Conservation (phyloP, 768 basidiomycete species). For the Hypholoma sublateritium region DNA sequence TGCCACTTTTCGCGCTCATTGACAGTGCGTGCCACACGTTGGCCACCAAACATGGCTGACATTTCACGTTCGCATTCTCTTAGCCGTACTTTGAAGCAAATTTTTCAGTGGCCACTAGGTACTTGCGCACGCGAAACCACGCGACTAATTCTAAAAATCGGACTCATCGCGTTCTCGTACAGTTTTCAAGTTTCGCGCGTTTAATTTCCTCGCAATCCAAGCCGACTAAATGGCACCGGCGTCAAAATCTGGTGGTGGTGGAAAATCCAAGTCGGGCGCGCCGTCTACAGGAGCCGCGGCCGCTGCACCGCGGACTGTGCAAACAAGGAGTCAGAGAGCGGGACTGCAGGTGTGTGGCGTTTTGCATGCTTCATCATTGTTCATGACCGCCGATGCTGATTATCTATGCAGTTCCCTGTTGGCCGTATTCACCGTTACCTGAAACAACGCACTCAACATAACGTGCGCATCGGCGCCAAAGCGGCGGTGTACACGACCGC, state of each 20-base stretch:
- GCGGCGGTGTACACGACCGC: constrained; percentile 97
- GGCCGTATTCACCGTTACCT: constrained; percentile 97
- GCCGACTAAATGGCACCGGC: constrained; percentile 41
- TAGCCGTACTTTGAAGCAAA: not conserved
- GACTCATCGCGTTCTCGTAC: not conserved
- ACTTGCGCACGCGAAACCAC: constrained; percentile 1
- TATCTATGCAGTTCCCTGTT: constrained; percentile 74
- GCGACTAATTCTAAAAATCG: not conserved
- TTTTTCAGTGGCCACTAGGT: constrained; percentile 9
- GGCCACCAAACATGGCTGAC: not conserved
- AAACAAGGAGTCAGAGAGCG: constrained; percentile 80
- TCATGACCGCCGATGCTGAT: not conserved
- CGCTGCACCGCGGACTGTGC: constrained; percentile 40
- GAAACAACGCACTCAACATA: constrained; percentile 90
- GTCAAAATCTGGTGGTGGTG: constrained; percentile 53
- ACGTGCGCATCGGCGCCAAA: constrained; percentile 95
- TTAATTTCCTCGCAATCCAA: not conserved
- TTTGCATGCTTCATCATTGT: not conserved
- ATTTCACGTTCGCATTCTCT: not conserved
- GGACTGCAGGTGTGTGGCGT: constrained; percentile 70
- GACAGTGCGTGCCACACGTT: constrained; percentile 15
- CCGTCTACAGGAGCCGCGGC: constrained; percentile 28
- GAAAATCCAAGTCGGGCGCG: constrained; percentile 59
- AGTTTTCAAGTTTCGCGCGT: not conserved
- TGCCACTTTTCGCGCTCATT: constrained; percentile 31